A percentile compares a stretch with the other conserved stretches of the same genome.
Conservation (phyloP, 1,139 yeast genomes). For the Barnettozyma hawaiiensis region DNA sequence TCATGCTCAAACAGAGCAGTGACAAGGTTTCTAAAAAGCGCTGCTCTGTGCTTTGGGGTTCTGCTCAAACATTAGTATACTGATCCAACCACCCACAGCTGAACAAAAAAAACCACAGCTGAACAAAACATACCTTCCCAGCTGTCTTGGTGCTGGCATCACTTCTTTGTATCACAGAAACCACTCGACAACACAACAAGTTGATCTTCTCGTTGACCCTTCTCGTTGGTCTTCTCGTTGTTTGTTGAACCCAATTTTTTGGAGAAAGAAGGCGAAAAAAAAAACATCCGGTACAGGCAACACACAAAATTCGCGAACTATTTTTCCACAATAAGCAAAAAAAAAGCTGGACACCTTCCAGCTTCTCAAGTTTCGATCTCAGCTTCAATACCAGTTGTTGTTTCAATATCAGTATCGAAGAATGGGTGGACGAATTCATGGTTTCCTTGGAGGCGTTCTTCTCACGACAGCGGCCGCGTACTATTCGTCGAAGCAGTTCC, state of each 20-base stretch:
- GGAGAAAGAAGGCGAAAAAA: too few species aligned
- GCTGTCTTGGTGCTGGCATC: conserved; percentile 24
- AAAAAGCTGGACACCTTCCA: too few species aligned
- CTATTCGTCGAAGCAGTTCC: conserved; percentile 56
- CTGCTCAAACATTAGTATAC: conserved; percentile 13
- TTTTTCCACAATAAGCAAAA: background rate
- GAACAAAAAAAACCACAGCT: too few species aligned
- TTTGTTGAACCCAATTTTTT: too few species aligned
- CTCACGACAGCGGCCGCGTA: conserved; percentile 62
- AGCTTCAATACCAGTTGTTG: too few species aligned
- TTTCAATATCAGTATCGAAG: too few species aligned
- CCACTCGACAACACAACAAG: too few species aligned
- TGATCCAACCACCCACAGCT: too few species aligned
- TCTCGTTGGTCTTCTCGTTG: too few species aligned
- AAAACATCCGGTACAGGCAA: conserved; percentile 2
- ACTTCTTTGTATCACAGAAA: too few species aligned
- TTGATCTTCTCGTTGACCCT: too few species aligned
- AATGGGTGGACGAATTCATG: conserved; percentile 66
- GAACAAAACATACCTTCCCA: conserved; percentile 20
- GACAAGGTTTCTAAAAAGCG: conserved; percentile 55
- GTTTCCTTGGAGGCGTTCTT: conserved; percentile 63
- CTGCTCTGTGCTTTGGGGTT: conserved; percentile 38
- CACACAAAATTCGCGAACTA: background rate
- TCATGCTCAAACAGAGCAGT: conserved; percentile 65
- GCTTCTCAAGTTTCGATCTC: too few species aligned